Base-by-base conservation (phyloP, 805 yeast genomes). In the Saturnispora saitoi region DNA sequence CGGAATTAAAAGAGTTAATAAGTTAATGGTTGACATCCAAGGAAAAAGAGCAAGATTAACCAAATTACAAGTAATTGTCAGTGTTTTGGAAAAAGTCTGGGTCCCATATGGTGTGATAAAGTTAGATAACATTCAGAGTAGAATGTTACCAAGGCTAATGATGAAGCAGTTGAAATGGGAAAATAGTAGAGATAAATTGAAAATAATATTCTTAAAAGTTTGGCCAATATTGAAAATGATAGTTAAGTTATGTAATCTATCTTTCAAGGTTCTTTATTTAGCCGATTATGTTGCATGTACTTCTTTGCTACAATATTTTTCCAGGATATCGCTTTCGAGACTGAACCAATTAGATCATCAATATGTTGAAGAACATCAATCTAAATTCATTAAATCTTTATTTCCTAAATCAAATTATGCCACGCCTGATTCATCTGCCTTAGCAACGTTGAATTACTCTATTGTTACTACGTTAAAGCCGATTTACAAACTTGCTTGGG, bases 41-140 rank as follows among this genome's bases (percentile, higher is more conserved):
- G 4, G 38, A 52, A 29, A 45, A 19, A 32, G 34, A 20, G 14
- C 81, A 48, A 62, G 80, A 31, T 69, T 90, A 43, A 72, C 77
- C 0, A 58, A 56, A 2, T 48, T 61, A 4, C 96, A 90, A 58
- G 67, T 75, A 1, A 37, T 67, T 8, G 76, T 77, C 0, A 70
- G 86, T 1, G 62, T 88, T 28, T 56, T 81, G 28, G 83, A 79
- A 51, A 62, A 81, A 6, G 77, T 87, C 2, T 81, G 85, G 1
- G 58, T 79, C 0, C 83, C 91, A 0, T 90, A 89, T 57, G 15
- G 88, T 10, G 70, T 68, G 45, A 89, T 81, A 54, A 88, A 87
- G 58, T 66, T 84, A 43, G 83, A 83, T 51, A 72, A 75, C 14
- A 60, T 77, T 32, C 80, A 80, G 58, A 91, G 86, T 49, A 68